Percentiles rank a stretch among this genome's conserved stretches.
phyloP scores from a whole-genome alignment of 495 filamentous ascomycete genomes.

The Aspergillus wentii region DNA sequence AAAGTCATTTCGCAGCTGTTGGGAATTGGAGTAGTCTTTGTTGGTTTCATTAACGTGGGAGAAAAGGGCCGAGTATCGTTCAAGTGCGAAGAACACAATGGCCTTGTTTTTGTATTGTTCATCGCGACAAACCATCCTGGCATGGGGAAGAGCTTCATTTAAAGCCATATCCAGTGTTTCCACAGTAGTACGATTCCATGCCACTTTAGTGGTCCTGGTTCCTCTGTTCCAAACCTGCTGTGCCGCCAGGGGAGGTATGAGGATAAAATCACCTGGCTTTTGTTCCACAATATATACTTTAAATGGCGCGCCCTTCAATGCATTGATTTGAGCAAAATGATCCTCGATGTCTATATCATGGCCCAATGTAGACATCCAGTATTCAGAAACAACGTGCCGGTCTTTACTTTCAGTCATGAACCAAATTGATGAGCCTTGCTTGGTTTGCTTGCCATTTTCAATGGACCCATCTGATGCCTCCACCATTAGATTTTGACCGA shows the following conservation, averaged over 20 bases:
- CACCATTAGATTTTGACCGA: conserved; percentile 98
- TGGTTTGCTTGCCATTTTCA: conserved; percentile 61
- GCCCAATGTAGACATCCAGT: conserved; percentile 84
- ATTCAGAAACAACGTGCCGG: conserved; percentile 79
- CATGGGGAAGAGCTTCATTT: conserved; percentile 78
- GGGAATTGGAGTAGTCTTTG: conserved; percentile 46
- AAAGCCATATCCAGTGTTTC: conserved; percentile 85
- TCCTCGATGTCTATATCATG: conserved; percentile 96
- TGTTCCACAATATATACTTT: conserved; percentile 91
- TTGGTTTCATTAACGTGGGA: conserved; percentile 32
- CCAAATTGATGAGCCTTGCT: conserved; percentile 87
- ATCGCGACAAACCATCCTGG: conserved; percentile 90
- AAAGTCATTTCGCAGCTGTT: conserved; percentile 72
- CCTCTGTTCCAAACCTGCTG: conserved; percentile 99
- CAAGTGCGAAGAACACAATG: conserved; percentile 80
- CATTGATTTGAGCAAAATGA: conserved; percentile 89
- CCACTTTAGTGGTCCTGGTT: conserved; percentile 90
- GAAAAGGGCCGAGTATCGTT: conserved; percentile 69
- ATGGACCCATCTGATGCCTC: conserved; percentile 61
- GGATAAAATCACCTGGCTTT: conserved; percentile 85
- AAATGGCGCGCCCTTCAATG: conserved; percentile 90
- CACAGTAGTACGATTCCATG: conserved; percentile 95
- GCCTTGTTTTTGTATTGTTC: conserved; percentile 99
- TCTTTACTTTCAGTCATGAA: conserved; percentile 96
- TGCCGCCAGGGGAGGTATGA: conserved; percentile 92